phyloP scores from a whole-genome alignment of 1,284 basidiomycete genomes.

The Anthracocystis walkeri region DNA sequence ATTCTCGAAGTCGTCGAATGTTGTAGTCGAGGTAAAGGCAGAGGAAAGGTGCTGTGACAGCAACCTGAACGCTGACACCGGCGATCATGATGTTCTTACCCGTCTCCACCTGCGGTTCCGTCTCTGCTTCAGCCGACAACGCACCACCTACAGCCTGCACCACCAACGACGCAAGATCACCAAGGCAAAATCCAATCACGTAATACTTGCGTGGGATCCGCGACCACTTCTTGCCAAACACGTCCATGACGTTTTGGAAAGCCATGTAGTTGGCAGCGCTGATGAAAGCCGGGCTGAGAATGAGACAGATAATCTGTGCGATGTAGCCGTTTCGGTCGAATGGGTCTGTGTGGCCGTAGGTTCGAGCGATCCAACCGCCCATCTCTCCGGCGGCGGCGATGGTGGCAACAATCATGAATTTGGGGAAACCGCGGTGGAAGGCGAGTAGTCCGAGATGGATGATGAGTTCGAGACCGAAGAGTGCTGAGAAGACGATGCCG shows the following conservation, averaged over 20 bases:
- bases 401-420: constrained; percentile 41
- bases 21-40: constrained; percentile 48
- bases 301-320: constrained; percentile 51
- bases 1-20: constrained; percentile 37
- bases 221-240: constrained; percentile 45
- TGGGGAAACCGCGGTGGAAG: constrained; percentile 30
- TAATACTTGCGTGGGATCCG: constrained; percentile 47
- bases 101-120: constrained; percentile 9
- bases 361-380: constrained; percentile 40
- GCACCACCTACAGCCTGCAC: constrained; percentile 49
- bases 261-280: constrained; percentile 52
- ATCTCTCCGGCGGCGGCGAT: constrained; percentile 39
- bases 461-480: constrained; percentile 34
- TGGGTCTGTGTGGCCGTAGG: constrained; percentile 31
- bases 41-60: constrained; percentile 45
- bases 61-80: constrained; percentile 47
- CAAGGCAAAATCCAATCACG: constrained; percentile 40
- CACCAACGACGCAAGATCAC: constrained; percentile 45
- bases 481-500: constrained; percentile 35
- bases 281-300: constrained; percentile 52
- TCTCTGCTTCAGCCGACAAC: constrained; percentile 31
- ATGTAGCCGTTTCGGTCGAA: constrained; percentile 47
- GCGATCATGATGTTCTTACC: constrained; percentile 47
- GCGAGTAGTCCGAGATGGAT: constrained; percentile 27
- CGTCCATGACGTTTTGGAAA: constrained; percentile 45